These are phyloP conservation scores for Lepraria neglecta DNA, from an alignment of 495 filamentous ascomycete genomes.

Conservation along the genomic window DNA sequence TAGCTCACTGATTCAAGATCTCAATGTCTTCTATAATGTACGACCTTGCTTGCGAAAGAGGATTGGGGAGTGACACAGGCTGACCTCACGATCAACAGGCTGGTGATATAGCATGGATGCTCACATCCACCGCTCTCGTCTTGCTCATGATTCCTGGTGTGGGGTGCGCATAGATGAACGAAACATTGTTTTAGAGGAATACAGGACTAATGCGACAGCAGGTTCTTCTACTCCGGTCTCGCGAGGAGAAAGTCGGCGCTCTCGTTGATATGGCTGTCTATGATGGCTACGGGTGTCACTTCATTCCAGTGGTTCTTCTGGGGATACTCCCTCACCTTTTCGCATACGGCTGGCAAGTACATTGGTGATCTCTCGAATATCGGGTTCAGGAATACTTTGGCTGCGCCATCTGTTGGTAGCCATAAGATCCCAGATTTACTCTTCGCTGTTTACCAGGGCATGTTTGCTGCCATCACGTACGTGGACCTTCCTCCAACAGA, in stretches of 20 bases:
- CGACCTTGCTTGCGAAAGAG: constrained; percentile 17
- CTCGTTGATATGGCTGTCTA: constrained; percentile 90
- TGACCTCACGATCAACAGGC: constrained; percentile 43
- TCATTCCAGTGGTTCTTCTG: constrained; percentile 99
- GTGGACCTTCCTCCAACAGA: constrained; percentile 26
- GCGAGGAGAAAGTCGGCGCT: constrained; percentile 95
- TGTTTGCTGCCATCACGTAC: constrained; percentile 93
- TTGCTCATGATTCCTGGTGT: constrained; percentile 98
- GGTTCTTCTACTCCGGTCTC: constrained; percentile 98
- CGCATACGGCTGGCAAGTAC: constrained; percentile 71
- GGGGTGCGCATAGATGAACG: constrained; percentile 45
- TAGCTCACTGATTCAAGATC: constrained; percentile 63
- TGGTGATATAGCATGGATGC: constrained; percentile 90
- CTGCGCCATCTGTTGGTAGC: constrained; percentile 72
- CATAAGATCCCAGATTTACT: constrained; percentile 79
- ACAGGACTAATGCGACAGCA: constrained; percentile 20
- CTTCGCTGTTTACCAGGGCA: constrained; percentile 93
- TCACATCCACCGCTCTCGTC: constrained; percentile 81
- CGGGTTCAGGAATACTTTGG: constrained; percentile 76
- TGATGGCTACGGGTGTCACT: constrained; percentile 87
- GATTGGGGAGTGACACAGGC: not conserved
- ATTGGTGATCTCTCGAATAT: constrained; percentile 85
- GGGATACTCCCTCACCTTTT: constrained; percentile 94
- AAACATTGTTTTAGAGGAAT: not conserved
- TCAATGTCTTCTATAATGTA: constrained; percentile 82